Evolutionary conservation across 805 yeast genomes (phyloP).

Genomic region (Candida caryicola): DNA sequence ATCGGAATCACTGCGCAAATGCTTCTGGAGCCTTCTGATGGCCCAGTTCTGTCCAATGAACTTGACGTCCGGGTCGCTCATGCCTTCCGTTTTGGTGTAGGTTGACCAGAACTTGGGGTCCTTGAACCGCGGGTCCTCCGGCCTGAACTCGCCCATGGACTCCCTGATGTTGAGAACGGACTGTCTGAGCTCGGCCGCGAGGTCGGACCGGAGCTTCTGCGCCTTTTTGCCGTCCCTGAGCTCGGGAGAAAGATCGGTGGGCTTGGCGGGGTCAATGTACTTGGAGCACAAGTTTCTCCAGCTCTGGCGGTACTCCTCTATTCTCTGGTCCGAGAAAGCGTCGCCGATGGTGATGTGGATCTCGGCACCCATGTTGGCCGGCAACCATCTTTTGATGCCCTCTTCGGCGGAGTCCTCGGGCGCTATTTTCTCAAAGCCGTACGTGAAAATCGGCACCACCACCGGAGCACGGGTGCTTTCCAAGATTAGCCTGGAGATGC

Average conservation of each 20-base stretch:
- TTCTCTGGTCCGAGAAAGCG: constrained; percentile 56
- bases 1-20: constrained; percentile 20
- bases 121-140: constrained; percentile 69
- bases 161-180: constrained; percentile 51
- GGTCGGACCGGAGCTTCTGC: constrained; percentile 58
- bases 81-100: constrained; percentile 64
- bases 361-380: constrained; percentile 63
- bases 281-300: constrained; percentile 67
- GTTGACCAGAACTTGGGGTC: constrained; percentile 72
- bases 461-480: constrained; percentile 85
- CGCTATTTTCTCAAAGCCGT: constrained; percentile 82
- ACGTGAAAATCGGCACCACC: constrained; percentile 78
- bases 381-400: constrained; percentile 56
- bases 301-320: constrained; percentile 59
- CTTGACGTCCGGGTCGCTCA: constrained; percentile 61
- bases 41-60: constrained; percentile 87
- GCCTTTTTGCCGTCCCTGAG: constrained; percentile 66
- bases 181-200: constrained; percentile 67
- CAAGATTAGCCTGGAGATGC: constrained; percentile 76
- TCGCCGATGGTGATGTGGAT: constrained; percentile 71
- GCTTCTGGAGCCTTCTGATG: constrained; percentile 61
- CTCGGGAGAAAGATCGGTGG: constrained; percentile 58
- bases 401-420: constrained; percentile 65
- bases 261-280: constrained; percentile 48
- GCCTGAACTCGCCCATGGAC: constrained; percentile 41